These are phyloP conservation scores for Solanum bukasovii DNA, from an alignment of 257 asterid genomes.

Conservation along the genomic window DNA sequence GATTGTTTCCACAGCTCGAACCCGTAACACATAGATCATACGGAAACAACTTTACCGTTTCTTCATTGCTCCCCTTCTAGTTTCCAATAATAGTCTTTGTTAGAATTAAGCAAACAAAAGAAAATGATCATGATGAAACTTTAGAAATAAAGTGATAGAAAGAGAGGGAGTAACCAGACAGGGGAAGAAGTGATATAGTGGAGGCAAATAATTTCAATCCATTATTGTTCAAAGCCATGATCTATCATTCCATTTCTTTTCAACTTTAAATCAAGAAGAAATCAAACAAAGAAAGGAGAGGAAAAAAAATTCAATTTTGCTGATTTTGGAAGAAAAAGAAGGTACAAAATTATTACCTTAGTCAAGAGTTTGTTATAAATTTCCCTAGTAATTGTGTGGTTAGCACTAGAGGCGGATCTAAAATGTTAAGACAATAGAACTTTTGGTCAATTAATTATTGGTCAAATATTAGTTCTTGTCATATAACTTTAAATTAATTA, in stretches of 20 bases:
- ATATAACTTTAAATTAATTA: not conserved
- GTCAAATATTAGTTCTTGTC: not conserved
- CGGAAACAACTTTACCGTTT: not conserved
- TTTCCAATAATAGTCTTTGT: not conserved
- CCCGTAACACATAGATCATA: not conserved
- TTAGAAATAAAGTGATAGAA: not conserved
- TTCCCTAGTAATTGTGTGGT: not conserved
- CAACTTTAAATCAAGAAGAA: not conserved
- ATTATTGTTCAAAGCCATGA: not conserved
- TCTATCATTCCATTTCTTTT: not conserved
- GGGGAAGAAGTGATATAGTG: not conserved
- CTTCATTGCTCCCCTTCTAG: not conserved
- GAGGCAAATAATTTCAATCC: not conserved
- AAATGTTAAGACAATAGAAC: not conserved
- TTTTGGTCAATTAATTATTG: not conserved
- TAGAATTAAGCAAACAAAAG: not conserved
- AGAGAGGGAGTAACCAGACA: slow-evolving; percentile 1
- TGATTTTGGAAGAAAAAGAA: not conserved
- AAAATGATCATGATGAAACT: not conserved
- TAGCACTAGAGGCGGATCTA: not conserved
- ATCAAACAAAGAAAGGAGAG: not conserved
- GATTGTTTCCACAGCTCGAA: not conserved
- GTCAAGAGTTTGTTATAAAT: not conserved
- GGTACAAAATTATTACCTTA: not conserved
- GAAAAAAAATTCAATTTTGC: not conserved